phyloP scores from a whole-genome alignment of 2,329 filamentous ascomycete genomes.

The Exophiala sideris region DNA sequence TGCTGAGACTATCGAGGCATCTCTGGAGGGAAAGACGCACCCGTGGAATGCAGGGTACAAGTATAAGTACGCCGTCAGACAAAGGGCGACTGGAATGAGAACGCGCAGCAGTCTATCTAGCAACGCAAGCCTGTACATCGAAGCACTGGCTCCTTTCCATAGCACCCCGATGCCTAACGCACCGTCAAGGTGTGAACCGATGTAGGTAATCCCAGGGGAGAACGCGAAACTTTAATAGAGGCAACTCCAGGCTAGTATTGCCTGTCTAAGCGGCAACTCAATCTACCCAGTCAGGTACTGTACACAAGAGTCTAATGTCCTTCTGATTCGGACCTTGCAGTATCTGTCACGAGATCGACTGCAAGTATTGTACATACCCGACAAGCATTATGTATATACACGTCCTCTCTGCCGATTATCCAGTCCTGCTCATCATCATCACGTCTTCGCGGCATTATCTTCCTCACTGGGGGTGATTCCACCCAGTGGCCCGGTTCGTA shows the following conservation, averaged over 20 bases:
- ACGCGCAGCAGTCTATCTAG: conserved; percentile 41
- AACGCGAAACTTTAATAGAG: too few relatives aligned
- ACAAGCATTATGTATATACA: conserved; percentile 8
- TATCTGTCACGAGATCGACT: too few relatives aligned
- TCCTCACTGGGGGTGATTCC: background rate
- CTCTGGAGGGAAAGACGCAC: conserved; percentile 71
- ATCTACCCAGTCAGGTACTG: too few relatives aligned
- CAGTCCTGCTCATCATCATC: background rate
- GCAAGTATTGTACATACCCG: background rate
- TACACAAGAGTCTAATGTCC: too few relatives aligned
- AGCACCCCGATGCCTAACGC: too few relatives aligned
- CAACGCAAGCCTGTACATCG: conserved; percentile 19
- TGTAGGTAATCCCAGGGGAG: too few relatives aligned
- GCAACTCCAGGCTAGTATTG: too few relatives aligned
- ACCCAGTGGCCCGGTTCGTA: conserved; percentile 3
- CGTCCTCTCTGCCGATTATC: background rate
- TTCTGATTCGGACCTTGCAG: too few relatives aligned
- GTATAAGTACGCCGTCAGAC: conserved; percentile 76
- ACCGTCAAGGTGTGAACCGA: too few relatives aligned
- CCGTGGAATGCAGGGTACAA: conserved; percentile 76
- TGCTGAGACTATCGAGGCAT: conserved; percentile 28
- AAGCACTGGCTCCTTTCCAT: conserved; percentile 4
- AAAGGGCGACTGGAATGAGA: conserved; percentile 64
- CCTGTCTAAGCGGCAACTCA: too few relatives aligned
- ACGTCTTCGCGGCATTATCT: conserved; percentile 5